Evolutionary conservation across 1,139 yeast genomes (phyloP).

Genomic region (Kurtzmaniella quercitrusa): DNA sequence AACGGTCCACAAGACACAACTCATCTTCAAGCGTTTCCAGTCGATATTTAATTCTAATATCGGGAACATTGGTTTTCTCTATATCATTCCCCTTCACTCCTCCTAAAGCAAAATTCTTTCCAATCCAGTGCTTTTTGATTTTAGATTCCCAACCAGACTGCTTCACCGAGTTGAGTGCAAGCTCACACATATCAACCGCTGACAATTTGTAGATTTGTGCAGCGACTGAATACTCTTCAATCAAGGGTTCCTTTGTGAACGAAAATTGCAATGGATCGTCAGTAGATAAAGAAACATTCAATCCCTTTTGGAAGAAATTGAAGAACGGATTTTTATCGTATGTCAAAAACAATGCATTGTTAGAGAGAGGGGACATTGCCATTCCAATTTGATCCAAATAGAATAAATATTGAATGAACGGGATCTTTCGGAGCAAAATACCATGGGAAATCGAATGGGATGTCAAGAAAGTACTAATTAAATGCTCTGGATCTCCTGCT

Average conservation of each 20-base stretch:
- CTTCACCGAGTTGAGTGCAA: conserved; percentile 73
- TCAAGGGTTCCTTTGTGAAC: conserved; percentile 94
- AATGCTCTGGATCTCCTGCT: conserved; percentile 98
- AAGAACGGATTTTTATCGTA: conserved; percentile 95
- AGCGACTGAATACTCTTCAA: conserved; percentile 96
- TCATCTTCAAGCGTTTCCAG: conserved; percentile 79
- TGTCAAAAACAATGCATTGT: conserved; percentile 91
- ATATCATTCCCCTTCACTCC: conserved; percentile 82
- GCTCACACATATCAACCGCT: conserved; percentile 96
- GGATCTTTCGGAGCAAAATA: conserved; percentile 84
- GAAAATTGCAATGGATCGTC: conserved; percentile 76
- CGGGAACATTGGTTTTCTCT: conserved; percentile 93
- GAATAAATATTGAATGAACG: conserved; percentile 88
- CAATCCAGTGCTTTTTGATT: conserved; percentile 90
- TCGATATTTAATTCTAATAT: conserved; percentile 76
- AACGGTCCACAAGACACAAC: conserved; percentile 63
- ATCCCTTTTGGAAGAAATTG: conserved; percentile 83
- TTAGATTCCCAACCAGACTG: conserved; percentile 91
- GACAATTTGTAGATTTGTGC: conserved; percentile 94
- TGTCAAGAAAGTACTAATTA: conserved; percentile 83
- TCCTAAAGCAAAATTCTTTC: conserved; percentile 54
- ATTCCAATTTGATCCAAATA: conserved; percentile 92
- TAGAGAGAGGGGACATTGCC: conserved; percentile 98
- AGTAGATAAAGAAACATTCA: conserved; percentile 89
- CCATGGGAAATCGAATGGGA: conserved; percentile 96